These are phyloP conservation scores for Cyclospora cayetanensis DNA, from an alignment of 169 alveolate genomes.

Conservation along the genomic window DNA sequence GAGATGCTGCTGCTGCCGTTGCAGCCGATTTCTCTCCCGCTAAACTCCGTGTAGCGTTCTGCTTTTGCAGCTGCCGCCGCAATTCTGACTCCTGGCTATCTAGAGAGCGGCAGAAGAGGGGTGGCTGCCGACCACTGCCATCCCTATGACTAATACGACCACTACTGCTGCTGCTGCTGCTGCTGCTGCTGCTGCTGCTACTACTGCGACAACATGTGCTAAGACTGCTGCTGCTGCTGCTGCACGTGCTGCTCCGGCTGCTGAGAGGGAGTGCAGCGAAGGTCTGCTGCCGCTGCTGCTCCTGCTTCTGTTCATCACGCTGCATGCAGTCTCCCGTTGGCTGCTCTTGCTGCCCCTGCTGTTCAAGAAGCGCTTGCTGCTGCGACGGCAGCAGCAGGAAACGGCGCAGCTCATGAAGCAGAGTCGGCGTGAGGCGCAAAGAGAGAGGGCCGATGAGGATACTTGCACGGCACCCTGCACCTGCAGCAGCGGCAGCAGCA, in stretches of 20 bases:
- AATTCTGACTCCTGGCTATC: background rate
- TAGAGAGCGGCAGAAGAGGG: background rate
- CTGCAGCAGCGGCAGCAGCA: conserved; percentile 56
- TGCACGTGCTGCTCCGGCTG: background rate
- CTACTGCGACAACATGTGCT: background rate
- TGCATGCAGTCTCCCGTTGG: background rate
- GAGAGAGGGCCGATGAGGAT: conserved; percentile 31
- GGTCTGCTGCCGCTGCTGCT: conserved; percentile 33
- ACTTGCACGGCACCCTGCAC: conserved; percentile 42
- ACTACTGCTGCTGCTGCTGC: background rate
- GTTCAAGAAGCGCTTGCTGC: conserved; percentile 43
- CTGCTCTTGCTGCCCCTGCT: background rate
- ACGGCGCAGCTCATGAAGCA: conserved; percentile 40
- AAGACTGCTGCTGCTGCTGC: conserved; percentile 38
- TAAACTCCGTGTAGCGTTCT: background rate
- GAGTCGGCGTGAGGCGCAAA: conserved; percentile 21
- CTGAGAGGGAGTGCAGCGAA: background rate
- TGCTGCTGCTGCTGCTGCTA: conserved; percentile 47
- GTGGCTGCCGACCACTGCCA: conserved; percentile 21
- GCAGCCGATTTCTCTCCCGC: background rate
- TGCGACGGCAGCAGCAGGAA: conserved; percentile 36
- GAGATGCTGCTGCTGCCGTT: conserved; percentile 7
- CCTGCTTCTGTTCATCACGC: background rate
- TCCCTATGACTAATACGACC: background rate
- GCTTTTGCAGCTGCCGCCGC: conserved; percentile 47